Evolutionary conservation across 306 rosid species (phyloP), one percentile per base, ranked within the genome.

Genomic region (Begonia loranthoides): DNA sequence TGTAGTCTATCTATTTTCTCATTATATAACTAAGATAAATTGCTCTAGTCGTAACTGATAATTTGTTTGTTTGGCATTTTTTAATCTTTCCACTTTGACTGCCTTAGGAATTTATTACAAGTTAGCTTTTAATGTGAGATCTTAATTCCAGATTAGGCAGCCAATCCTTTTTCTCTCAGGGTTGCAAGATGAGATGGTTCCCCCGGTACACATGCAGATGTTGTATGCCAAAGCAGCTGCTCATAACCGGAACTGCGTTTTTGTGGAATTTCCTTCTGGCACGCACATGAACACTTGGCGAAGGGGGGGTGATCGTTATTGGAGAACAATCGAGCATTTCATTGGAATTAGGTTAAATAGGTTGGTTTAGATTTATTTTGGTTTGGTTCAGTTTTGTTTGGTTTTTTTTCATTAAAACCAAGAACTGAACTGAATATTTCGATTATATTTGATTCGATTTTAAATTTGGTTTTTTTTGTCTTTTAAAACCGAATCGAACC

Each of bases 251-350:
- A 77, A 2, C 9, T 83, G 99, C 63, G 71, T 50, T 49, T 87
- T 87, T 64, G 83, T 71, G 58, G 96, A 92, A 8, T 83, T 92
- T 69, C 94, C 96, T 43, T 67, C 72, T 6, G 99, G 99, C 55
- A 92, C 83, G 99, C 99, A 92, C 67, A 92, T 92, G 99, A 89
- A 92, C 68, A 87, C 99, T 57, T 92, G 99, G 99, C 52, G 69
- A 12, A 50, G 84, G 24, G 99, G 99, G 66, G 99, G 99, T 36
- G 99, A 83, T 57, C 59, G 60, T 9, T 92, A 92, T 66, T 92
- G 99, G 99, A 76, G 73, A 71, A 74, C 99, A 56, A 44, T 87
- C 64, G 83, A 63, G 61, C 74, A 74, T 66, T 92, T 92, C 68
- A 60, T 92, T 51, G 75, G n/a, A n/a, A n/a, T n/a, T n/a, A n/a